Evolutionary conservation across 2,329 filamentous ascomycete species (phyloP).

Genomic region (Ceratocystis cubensis): DNA sequence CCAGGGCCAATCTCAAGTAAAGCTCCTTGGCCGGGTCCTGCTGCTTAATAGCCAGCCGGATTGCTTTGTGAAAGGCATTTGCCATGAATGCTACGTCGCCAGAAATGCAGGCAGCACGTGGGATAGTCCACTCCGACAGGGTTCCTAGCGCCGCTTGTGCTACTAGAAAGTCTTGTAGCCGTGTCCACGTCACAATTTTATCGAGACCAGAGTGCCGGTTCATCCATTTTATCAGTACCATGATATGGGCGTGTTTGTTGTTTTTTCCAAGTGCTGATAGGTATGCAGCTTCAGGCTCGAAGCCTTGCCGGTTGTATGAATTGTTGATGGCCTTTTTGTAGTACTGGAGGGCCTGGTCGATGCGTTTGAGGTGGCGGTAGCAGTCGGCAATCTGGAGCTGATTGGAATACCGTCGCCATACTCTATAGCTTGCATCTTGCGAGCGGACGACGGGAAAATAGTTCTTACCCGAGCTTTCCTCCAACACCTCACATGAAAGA

Average conservation of each 20-base stretch:
- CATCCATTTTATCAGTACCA: conserved; percentile 29
- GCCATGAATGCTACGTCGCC: conserved; percentile 27
- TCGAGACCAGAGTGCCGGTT: conserved; percentile 24
- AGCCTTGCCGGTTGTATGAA: conserved; percentile 26
- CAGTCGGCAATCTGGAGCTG: conserved; percentile 31
- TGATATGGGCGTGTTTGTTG: conserved; percentile 29
- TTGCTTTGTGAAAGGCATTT: conserved; percentile 27
- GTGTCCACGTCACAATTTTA: conserved; percentile 17
- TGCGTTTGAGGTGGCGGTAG: conserved; percentile 27
- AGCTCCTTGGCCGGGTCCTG: conserved; percentile 30
- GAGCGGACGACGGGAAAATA: conserved; percentile 2
- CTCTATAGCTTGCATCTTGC: conserved; percentile 25
- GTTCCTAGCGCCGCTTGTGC: conserved; percentile 27
- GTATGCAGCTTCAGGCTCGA: conserved; percentile 31
- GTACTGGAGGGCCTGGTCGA: conserved; percentile 29
- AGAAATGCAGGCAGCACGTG: conserved; percentile 31
- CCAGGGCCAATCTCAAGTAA: conserved; percentile 31
- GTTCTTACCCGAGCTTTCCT: conserved; percentile 24
- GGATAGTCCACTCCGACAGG: conserved; percentile 31
- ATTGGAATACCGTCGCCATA: conserved; percentile 33
- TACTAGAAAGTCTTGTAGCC: conserved; percentile 30
- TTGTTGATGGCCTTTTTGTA: conserved; percentile 30
- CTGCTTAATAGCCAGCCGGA: conserved; percentile 27
- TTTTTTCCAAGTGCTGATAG: conserved; percentile 30
- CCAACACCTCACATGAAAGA: conserved; percentile 29